Evolutionary conservation across 352 stramenopile species (phyloP).

Genomic region (Pythium monospermum): DNA sequence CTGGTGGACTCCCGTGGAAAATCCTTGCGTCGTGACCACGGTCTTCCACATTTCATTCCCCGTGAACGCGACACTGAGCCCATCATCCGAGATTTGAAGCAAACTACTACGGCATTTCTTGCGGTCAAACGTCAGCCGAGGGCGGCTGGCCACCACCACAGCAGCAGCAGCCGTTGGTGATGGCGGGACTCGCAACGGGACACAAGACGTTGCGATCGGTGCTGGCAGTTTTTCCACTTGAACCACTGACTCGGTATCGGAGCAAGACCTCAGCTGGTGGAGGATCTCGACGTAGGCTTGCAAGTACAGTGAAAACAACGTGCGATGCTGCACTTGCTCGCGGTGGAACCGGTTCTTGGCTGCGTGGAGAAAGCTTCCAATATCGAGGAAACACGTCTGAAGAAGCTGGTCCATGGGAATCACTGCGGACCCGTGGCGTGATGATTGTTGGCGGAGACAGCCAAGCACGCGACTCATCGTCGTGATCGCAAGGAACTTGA

Average conservation of each 20-base stretch:
- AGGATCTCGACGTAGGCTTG: constrained; percentile 64
- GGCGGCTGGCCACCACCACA: not conserved
- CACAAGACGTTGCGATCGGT: constrained; percentile 15
- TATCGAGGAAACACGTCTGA: constrained; percentile 16
- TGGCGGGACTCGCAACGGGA: not conserved
- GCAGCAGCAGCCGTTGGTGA: not conserved
- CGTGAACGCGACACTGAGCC: constrained; percentile 51
- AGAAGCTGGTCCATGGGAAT: not conserved
- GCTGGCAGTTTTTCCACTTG: not conserved
- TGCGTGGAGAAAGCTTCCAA: constrained; percentile 40
- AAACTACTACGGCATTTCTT: constrained; percentile 66
- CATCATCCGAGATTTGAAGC: constrained; percentile 61
- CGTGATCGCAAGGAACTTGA: constrained; percentile 55
- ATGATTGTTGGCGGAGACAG: not conserved
- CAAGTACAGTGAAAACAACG: constrained; percentile 67
- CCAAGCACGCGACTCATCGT: constrained; percentile 43
- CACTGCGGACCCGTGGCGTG: not conserved
- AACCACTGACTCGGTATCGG: too few species aligned
- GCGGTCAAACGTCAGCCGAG: constrained; percentile 38
- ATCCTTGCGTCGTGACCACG: constrained; percentile 60
- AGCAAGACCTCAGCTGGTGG: constrained; percentile 5
- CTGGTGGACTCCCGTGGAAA: constrained; percentile 66
- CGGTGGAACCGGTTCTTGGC: constrained; percentile 44
- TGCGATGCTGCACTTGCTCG: constrained; percentile 53
- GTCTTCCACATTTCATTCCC: constrained; percentile 90